These are phyloP conservation scores for Pachyrhizus erosus DNA, from an alignment of 306 rosid genomes.

Conservation along the genomic window DNA sequence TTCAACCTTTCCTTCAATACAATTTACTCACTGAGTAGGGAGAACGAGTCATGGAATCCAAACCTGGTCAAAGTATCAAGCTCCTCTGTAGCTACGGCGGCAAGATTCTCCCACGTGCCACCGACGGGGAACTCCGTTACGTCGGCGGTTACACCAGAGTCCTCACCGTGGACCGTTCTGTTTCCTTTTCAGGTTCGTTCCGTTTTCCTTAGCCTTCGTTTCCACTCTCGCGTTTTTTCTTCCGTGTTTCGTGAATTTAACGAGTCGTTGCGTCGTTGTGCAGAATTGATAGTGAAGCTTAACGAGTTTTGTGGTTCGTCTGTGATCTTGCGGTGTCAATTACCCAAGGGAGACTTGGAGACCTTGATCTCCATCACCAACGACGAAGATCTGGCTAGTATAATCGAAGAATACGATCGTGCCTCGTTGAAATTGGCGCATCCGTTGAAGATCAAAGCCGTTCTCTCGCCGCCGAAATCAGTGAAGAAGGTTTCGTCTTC, in stretches of 20 bases:
- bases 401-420: conserved; percentile 75
- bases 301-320: conserved; percentile 81
- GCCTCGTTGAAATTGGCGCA: conserved; percentile 54
- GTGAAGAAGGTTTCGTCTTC: conserved; percentile 59
- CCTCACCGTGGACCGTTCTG: conserved; percentile 69
- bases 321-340: conserved; percentile 65
- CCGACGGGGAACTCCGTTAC: conserved; percentile 87
- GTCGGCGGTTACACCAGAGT: conserved; percentile 89
- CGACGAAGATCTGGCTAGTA: conserved; percentile 77
- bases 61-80: conserved; percentile 50
- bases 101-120: conserved; percentile 72
- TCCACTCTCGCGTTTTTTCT: neutral
- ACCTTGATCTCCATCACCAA: conserved; percentile 72
- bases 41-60: conserved; percentile 48
- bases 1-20: neutral
- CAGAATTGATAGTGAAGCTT: conserved; percentile 79
- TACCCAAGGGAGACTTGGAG: conserved; percentile 84
- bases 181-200: conserved; percentile 67
- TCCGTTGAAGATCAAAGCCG: conserved; percentile 71
- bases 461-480: conserved; percentile 65
- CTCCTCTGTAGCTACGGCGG: conserved; percentile 92
- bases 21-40: conserved; percentile 32
- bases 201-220: neutral
- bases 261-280: neutral
- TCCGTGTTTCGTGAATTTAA: neutral